Base-by-base conservation (phyloP, 352 stramenopile genomes). In the Pythium sukuiense region DNA sequence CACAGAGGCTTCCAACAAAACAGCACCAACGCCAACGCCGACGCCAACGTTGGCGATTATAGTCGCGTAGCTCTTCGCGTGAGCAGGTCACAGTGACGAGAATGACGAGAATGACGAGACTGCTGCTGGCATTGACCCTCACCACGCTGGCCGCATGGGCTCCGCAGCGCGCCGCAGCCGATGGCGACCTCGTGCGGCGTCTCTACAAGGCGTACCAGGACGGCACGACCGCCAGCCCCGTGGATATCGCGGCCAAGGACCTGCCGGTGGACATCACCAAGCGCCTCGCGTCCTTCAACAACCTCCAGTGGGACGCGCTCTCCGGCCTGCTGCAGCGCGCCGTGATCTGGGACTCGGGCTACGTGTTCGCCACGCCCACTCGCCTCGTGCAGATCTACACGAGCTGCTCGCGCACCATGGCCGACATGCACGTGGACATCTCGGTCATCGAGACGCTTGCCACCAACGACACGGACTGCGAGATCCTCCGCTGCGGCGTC, bases 321-420 rank as follows among this genome's bases (percentile, higher is more conserved):
- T 84, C 83, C 13, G 81, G 81, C 0, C 66, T 90, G 60, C 79
- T 86, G 61, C 83, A 92, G 63, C 83, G 83, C 62, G 83, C 83
- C 49, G 64, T 92, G 60, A 74, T 92, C 53, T 92, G 83, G 83
- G 83, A 92, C 72, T 74, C 77, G 0, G 83, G 81, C 30, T 86
- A 83, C 52, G 81, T 92, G 41, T 81, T 88, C 32, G 68, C 71
- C 50, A 71, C 71, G 14, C 33, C 66, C 13, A 56, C 55, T 0
- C 66, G 65, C 29, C 72, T 89, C 41, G 74, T 87, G 59, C 83
- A 88, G 60, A 78, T 90, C 24, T 87, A 77, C 59, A 88, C 81
- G 12, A 64, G 68, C 26, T 92, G 83, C 69, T 67, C 72, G 12
- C 67, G 77, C 45, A 79, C 78, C 3, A 92, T 90, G 83, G 65